Evolutionary conservation across 805 yeast species (phyloP), one percentile per base, ranked within the genome.

Genomic region (Candida khao-thaluensis): DNA sequence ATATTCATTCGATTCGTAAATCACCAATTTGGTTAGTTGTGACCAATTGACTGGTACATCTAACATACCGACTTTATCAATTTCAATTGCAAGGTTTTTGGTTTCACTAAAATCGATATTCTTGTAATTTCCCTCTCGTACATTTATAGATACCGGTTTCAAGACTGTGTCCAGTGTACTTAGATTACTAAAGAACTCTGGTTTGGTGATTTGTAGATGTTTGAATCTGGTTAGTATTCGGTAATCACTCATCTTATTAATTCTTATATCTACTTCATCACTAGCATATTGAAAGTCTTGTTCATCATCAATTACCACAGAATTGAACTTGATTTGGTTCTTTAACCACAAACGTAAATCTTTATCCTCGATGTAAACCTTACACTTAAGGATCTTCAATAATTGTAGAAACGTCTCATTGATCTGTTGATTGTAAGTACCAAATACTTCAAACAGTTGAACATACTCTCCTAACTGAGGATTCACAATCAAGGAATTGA

Each of bases 291-390:
- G 14, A 11, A 53, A 28, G 10, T 49, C 48, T 0, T 30, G 22
- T 23, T 41, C 38, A 10, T 40, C 20, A 32, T 59, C 69, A 4
- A 59, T 39, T 1, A 52, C 42, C 7, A 56, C 36, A 2, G 63
- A 51, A 9, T 41, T 43, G 21, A 56, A 43, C 8, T 24, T 17
- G n/a, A 18, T 15, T n/a, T 30, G 20, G 8, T 24, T 11, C 27
- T 44, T 39, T 22, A 49, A 20, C 18, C 18, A 21, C 12, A 17
- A 18, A 21, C 54, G 18, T 15, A 50, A 23, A 7, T 17, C 20
- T 18, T 38, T 38, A 29, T 41, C 35, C 3, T 47, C 41, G 5
- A 51, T 27, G 30, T 40, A 39, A 6, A 48, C 44, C 26, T 42
- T 39, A 10, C 40, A 30, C 4, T 31, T 30, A 3, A 37, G 22